A percentile compares a stretch with the other conserved stretches of the same genome.
phyloP scores from a whole-genome alignment of 75 land plant species.

The Azolla pinnata region DNA sequence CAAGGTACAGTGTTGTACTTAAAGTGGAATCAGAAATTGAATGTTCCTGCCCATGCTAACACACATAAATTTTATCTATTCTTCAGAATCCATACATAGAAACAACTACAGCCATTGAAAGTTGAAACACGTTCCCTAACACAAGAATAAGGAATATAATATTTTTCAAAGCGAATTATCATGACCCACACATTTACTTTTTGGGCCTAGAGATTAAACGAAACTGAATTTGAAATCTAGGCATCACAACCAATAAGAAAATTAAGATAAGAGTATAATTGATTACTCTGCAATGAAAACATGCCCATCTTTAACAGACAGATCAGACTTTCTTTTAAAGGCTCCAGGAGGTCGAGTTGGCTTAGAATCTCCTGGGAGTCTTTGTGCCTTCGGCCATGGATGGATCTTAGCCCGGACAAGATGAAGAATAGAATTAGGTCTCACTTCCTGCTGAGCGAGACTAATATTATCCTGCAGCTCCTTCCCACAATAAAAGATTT shows the following conservation, averaged over 20 bases:
- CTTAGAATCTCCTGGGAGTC: slow-evolving; percentile 81
- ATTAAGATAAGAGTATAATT: neutral
- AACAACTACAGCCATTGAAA: no score
- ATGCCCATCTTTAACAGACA: slow-evolving; percentile 95
- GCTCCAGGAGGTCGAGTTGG: slow-evolving; percentile 94
- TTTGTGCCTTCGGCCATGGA: slow-evolving; percentile 82
- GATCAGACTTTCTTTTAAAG: slow-evolving; percentile 95
- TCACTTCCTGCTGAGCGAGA: slow-evolving; percentile 70
- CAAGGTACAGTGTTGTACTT: no score
- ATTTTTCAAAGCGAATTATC: no score
- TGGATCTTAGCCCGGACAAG: slow-evolving; percentile 77
- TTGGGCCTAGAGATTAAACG: no score
- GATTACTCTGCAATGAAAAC: slow-evolving; percentile 95
- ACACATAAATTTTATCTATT: no score
- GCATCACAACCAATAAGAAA: neutral
- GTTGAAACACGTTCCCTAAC: no score
- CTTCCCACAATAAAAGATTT: slow-evolving; percentile 59
- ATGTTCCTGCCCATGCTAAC: no score
- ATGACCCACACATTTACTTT: no score
- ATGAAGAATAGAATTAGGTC: slow-evolving; percentile 89
- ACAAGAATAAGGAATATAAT: no score
- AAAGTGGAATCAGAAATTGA: no score
- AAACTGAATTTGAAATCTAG: no score
- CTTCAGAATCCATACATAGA: no score
- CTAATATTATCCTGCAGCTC: slow-evolving; percentile 67